These are phyloP conservation scores for Onygenales sp. DNA, from an alignment of 2,329 filamentous ascomycete genomes.

Conservation along the genomic window DNA sequence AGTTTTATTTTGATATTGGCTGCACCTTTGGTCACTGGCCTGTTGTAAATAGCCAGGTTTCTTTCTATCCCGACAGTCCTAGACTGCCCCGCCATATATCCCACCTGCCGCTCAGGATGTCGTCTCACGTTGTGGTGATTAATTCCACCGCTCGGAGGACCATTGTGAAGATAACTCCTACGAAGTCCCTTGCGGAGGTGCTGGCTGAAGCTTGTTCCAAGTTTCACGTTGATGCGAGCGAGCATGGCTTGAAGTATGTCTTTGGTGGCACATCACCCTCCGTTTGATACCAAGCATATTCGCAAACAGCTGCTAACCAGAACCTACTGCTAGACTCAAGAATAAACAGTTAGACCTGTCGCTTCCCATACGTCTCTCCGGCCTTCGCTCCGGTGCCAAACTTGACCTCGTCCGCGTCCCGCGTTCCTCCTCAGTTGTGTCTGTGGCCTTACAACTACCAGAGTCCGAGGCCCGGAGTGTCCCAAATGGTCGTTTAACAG, in stretches of 20 bases:
- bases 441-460: conserved; percentile 79
- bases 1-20: no score
- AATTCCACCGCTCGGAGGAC: conserved; percentile 68
- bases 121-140: conserved; percentile 80
- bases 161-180: conserved; percentile 72
- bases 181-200: conserved; percentile 74
- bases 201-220: conserved; percentile 80
- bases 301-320: not conserved
- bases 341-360: conserved; percentile 82
- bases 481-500: conserved; percentile 59
- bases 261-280: not conserved
- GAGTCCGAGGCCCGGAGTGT: conserved; percentile 55
- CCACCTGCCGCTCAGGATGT: conserved; percentile 46
- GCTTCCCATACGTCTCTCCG: conserved; percentile 70
- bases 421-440: conserved; percentile 74
- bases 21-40: not conserved
- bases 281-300: not conserved
- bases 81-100: not conserved
- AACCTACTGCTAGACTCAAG: conserved; percentile 46
- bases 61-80: not conserved
- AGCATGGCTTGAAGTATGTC: conserved; percentile 70
- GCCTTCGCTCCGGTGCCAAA: conserved; percentile 76
- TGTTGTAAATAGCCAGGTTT: not conserved
- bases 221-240: conserved; percentile 61
- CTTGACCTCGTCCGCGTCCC: conserved; percentile 84